These are phyloP conservation scores for Aspergillus panamensis DNA, from an alignment of 495 filamentous ascomycete species.

Conservation along the genomic window DNA sequence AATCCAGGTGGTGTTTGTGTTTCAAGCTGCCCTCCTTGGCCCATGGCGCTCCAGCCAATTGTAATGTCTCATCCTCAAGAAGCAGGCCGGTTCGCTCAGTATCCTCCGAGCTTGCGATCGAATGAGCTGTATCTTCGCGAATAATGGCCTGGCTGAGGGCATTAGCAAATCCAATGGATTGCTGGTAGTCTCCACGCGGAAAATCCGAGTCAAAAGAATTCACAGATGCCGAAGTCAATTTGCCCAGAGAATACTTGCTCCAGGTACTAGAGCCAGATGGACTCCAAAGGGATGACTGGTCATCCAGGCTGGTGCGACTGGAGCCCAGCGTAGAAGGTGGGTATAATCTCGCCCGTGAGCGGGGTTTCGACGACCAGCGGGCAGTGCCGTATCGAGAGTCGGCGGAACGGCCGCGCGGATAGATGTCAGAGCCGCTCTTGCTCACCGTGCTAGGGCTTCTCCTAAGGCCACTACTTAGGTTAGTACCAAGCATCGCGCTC, in stretches of 20 bases:
- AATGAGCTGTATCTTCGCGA: conserved; percentile 72
- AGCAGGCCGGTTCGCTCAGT: conserved; percentile 59
- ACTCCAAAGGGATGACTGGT: conserved; percentile 86
- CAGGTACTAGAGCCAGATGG: conserved; percentile 85
- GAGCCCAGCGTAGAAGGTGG: conserved; percentile 79
- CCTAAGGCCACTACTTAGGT: conserved; percentile 57
- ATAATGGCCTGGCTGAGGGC: conserved; percentile 96
- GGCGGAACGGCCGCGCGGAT: conserved; percentile 66
- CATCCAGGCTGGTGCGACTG: conserved; percentile 89
- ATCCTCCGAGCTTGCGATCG: conserved; percentile 47
- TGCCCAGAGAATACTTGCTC: conserved; percentile 90
- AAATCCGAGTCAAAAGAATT: conserved; percentile 80
- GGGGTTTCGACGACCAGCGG: conserved; percentile 79
- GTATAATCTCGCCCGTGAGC: conserved; percentile 77
- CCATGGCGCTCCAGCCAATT: conserved; percentile 90
- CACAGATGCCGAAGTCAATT: conserved; percentile 85
- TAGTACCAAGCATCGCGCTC: conserved; percentile 46
- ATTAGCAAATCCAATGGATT: conserved; percentile 96
- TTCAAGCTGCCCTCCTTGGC: conserved; percentile 94
- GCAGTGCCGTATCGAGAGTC: conserved; percentile 63
- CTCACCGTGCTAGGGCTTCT: conserved; percentile 86
- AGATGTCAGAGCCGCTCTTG: conserved; percentile 77
- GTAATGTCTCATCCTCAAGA: conserved; percentile 87
- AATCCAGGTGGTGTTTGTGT: conserved; percentile 93
- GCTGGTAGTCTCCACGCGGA: conserved; percentile 81